phyloP scores from a whole-genome alignment of 768 basidiomycete genomes.

The Nidularia pulvinata region DNA sequence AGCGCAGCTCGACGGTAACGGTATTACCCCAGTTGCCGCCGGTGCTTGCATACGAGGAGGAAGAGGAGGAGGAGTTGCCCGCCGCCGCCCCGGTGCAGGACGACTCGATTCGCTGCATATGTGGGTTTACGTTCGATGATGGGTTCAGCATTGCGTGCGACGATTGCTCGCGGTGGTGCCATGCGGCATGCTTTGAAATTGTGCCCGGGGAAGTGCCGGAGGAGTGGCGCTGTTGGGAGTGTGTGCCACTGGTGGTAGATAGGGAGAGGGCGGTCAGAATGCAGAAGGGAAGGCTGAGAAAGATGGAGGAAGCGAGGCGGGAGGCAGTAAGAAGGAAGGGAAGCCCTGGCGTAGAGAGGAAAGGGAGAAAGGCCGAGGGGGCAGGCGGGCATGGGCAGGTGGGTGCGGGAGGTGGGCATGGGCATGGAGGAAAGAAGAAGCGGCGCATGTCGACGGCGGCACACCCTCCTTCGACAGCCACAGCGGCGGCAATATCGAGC shows the following conservation, averaged over 20 bases:
- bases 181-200: conserved; percentile 77
- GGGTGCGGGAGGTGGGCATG: conserved; percentile 17
- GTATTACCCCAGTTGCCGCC: conserved; percentile 23
- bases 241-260: conserved; percentile 40
- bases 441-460: conserved; percentile 3
- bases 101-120: conserved; percentile 74
- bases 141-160: conserved; percentile 90
- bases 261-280: conserved; percentile 34
- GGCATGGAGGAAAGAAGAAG: too few relatives aligned
- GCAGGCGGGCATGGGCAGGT: conserved; percentile 27
- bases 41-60: conserved; percentile 59
- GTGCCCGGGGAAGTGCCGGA: conserved; percentile 62
- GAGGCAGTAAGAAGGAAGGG: conserved; percentile 25
- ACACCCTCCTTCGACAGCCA: conserved; percentile 10
- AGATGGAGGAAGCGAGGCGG: conserved; percentile 18
- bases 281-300: conserved; percentile 37
- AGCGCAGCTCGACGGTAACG: too few relatives aligned
- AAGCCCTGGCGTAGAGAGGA: conserved; percentile 25
- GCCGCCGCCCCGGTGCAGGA: conserved; percentile 75
- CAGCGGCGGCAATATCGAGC: neutral
- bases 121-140: conserved; percentile 73
- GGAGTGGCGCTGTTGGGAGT: conserved; percentile 73
- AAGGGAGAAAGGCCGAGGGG: conserved; percentile 14
- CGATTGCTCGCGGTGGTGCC: conserved; percentile 80
- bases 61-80: conserved; percentile 43